phyloP scores from a whole-genome alignment of 1,284 basidiomycete genomes.

The Cutaneotrichosporon arboriforme region DNA sequence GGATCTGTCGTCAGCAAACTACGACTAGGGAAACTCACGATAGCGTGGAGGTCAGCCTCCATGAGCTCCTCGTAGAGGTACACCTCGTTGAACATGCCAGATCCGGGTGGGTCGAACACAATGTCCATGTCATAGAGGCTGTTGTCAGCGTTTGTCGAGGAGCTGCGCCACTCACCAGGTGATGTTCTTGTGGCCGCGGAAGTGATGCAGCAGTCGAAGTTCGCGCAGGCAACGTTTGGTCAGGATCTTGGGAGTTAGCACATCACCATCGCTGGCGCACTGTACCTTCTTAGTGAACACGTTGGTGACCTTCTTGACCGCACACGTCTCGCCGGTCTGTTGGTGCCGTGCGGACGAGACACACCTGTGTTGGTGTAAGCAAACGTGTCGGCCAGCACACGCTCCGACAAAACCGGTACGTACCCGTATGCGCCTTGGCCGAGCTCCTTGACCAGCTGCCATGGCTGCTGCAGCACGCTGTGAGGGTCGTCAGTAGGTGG shows the following conservation, averaged over 20 bases:
- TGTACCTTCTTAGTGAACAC: conserved; percentile 75
- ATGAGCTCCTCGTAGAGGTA: conserved; percentile 97
- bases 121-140: conserved; percentile 96
- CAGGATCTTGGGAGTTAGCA: conserved; percentile 57
- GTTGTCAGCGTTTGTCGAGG: neutral
- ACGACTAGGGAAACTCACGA: conserved; percentile 56
- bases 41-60: conserved; percentile 99
- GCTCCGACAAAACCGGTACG: conserved; percentile 7
- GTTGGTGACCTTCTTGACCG: conserved; percentile 71
- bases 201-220: conserved; percentile 91
- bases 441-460: conserved; percentile 89
- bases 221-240: conserved; percentile 92
- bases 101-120: conserved; percentile 68
- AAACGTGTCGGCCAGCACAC: neutral
- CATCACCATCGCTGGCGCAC: too few relatives aligned
- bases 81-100: conserved; percentile 88
- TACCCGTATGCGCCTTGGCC: conserved; percentile 86
- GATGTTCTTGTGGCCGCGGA: conserved; percentile 96
- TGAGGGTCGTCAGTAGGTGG: neutral
- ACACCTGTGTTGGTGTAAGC: conserved; percentile 48
- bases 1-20: conserved; percentile 60
- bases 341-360: conserved; percentile 81
- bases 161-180: conserved; percentile 50
- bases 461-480: conserved; percentile 78
- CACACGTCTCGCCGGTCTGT: conserved; percentile 78